Evolutionary conservation across 2,329 filamentous ascomycete species (phyloP).

Genomic region (Epicoccum nigrum): DNA sequence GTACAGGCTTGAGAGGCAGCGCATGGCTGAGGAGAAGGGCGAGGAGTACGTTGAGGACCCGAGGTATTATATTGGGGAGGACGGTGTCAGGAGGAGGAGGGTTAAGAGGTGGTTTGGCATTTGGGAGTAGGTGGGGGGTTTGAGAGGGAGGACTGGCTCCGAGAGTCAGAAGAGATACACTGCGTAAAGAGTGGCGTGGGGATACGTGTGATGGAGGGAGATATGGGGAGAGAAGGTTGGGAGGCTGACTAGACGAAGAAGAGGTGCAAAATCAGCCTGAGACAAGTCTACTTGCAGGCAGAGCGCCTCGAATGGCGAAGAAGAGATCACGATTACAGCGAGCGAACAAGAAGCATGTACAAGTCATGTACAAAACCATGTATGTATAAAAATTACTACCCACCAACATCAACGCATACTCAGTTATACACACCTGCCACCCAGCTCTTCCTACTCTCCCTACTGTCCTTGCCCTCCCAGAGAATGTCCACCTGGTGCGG

Average conservation of each 20-base stretch:
- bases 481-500: constrained; percentile 37
- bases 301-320: no score
- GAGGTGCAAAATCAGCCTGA: neutral
- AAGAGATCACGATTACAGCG: neutral
- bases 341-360: neutral
- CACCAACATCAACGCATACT: constrained; percentile 5
- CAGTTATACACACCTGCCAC: constrained; percentile 30
- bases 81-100: constrained; percentile 57
- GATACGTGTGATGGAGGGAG: neutral
- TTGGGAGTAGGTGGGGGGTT: constrained; percentile 57
- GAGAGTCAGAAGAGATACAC: neutral
- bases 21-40: constrained; percentile 42
- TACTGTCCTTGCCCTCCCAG: constrained; percentile 30
- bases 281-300: no score
- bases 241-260: neutral
- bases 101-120: constrained; percentile 86
- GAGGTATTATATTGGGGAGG: constrained; percentile 46
- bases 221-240: neutral
- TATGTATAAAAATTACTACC: constrained; percentile 11
- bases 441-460: constrained; percentile 32
- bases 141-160: neutral
- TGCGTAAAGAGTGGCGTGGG: neutral
- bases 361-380: constrained; percentile 15
- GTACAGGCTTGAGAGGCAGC: constrained; percentile 69
- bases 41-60: constrained; percentile 46